Base-by-base conservation (phyloP, 2,329 filamentous ascomycete genomes). In the Blastomyces silverae region DNA sequence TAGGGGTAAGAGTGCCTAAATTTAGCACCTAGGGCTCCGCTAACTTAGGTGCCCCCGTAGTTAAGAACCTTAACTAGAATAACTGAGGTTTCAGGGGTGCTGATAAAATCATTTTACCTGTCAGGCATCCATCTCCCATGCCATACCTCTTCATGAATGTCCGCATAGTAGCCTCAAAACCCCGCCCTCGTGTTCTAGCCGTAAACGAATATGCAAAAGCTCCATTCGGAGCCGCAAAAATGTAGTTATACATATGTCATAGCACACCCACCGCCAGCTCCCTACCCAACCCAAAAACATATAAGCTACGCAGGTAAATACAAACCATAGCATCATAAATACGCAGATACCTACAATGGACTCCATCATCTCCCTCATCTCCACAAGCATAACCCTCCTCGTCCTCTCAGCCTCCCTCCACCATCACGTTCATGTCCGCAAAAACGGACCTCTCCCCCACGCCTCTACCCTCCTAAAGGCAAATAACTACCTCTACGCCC, bases 401-500 rank as follows among this genome's bases (percentile, higher is more conserved):
- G 60, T 67, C 59, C 56, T 70, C 42, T 68, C 66, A 64, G 64
- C 52, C 52, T 63, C 31, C 17, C 55, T 69, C 28, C 42, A 48
- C 42, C 28, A 61, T 42, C 57, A 62, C 46, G 44, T 58, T 57
- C 65, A 70, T 56, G 64, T 70, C 56, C 58, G 48, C 58, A 65
- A 63, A 31, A 39, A 68, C 44, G 68, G 69, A 11, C 28, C 63
- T 28, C 52, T 70, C 34, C 13, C 28, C 13, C 34, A 62, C 48
- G 64, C 66, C 10, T 61, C 64, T 28, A 50, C 61, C 11, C 39
- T 63, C 17, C 67, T 66, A n/a, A 63, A 64, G 3, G 53, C 66
- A 34, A 69, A 70, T 63, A 69, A 46, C 48, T 65, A 65, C 58
- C 25, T 64, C n/a, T 69, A 69, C 64, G 63, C 68, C 42, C 13